A percentile compares a stretch with the other conserved stretches of the same genome.
These are phyloP conservation scores for Crucibulum laeve DNA, from an alignment of 768 basidiomycete genomes.

Conservation along the genomic window DNA sequence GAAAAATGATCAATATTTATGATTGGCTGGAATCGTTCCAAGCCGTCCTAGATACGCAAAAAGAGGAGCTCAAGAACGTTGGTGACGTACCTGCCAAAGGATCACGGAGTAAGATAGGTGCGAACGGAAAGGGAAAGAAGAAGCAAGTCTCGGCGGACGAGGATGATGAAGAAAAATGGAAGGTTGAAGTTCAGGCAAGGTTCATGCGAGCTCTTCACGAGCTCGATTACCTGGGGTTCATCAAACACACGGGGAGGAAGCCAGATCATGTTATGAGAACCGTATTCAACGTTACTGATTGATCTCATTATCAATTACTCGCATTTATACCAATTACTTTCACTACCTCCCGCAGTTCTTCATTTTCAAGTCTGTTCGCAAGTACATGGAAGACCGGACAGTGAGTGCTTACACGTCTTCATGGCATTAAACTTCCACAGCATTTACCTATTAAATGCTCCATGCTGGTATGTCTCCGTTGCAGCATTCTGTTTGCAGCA, in stretches of 20 bases:
- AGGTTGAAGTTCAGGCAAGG: conserved; percentile 65
- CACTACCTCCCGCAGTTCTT: too few relatives aligned
- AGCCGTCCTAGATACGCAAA: conserved; percentile 58
- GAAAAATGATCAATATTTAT: conserved; percentile 80
- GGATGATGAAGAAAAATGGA: conserved; percentile 46
- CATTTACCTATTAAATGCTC: too few relatives aligned
- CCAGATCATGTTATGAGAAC: conserved; percentile 71
- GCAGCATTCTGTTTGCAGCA: too few relatives aligned
- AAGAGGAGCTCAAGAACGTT: conserved; percentile 16
- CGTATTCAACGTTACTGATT: conserved; percentile 45
- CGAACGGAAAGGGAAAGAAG: conserved; percentile 21
- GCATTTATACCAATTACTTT: too few relatives aligned
- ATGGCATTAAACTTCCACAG: too few relatives aligned
- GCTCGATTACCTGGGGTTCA: conserved; percentile 73
- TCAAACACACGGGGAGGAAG: conserved; percentile 78
- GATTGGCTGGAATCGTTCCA: conserved; percentile 86
- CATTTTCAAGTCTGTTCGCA: too few relatives aligned
- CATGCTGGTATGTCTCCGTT: too few relatives aligned
- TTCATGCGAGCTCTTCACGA: conserved; percentile 81
- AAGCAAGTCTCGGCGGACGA: conserved; percentile 26
- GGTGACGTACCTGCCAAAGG: conserved; percentile 1
- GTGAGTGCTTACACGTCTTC: too few relatives aligned
- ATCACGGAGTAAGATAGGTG: conserved; percentile 10
- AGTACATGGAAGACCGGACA: too few relatives aligned
- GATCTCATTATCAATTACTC: too few relatives aligned